Conservation (phyloP, 2,329 filamentous ascomycete species). For the Chaetomium olivaceum region DNA sequence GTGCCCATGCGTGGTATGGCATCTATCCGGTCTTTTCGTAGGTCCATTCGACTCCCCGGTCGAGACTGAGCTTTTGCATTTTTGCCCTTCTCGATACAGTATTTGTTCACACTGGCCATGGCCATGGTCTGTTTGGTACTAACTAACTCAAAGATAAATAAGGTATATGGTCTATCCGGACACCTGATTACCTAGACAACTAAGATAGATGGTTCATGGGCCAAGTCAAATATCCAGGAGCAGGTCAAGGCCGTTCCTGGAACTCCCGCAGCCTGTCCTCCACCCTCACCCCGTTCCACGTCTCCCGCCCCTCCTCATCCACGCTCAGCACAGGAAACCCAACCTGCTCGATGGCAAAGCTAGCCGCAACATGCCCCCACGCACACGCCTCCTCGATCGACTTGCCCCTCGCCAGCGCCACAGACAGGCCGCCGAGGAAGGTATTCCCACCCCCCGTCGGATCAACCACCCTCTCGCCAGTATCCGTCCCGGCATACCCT, state of each 20-base stretch:
- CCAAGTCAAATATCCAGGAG: neutral
- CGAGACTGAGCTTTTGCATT: neutral
- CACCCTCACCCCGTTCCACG: slow-evolving; percentile 62
- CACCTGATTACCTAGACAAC: neutral
- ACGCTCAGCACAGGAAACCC: slow-evolving; percentile 67
- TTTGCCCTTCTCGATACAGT: neutral
- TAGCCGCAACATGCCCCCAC: slow-evolving; percentile 81
- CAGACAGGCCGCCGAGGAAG: slow-evolving; percentile 67
- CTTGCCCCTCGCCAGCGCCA: slow-evolving; percentile 61
- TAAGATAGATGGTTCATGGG: neutral
- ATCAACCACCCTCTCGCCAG: slow-evolving; percentile 66
- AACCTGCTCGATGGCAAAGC: slow-evolving; percentile 92
- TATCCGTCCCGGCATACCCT: slow-evolving; percentile 18
- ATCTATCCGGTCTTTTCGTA: neutral
- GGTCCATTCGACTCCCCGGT: neutral
- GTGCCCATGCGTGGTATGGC: slow-evolving; percentile 6
- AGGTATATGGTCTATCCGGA: neutral
- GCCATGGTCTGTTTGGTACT: neutral
- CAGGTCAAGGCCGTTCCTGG: slow-evolving; percentile 40
- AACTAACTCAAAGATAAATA: neutral
- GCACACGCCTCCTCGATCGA: slow-evolving; percentile 68
- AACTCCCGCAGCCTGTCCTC: slow-evolving; percentile 56
- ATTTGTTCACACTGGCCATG: neutral
- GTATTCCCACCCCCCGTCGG: slow-evolving; percentile 93
- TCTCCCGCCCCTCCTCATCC: slow-evolving; percentile 51